These are phyloP conservation scores for Tolypocladium ophioglossoides DNA, from an alignment of 2,329 filamentous ascomycete genomes.

Conservation along the genomic window DNA sequence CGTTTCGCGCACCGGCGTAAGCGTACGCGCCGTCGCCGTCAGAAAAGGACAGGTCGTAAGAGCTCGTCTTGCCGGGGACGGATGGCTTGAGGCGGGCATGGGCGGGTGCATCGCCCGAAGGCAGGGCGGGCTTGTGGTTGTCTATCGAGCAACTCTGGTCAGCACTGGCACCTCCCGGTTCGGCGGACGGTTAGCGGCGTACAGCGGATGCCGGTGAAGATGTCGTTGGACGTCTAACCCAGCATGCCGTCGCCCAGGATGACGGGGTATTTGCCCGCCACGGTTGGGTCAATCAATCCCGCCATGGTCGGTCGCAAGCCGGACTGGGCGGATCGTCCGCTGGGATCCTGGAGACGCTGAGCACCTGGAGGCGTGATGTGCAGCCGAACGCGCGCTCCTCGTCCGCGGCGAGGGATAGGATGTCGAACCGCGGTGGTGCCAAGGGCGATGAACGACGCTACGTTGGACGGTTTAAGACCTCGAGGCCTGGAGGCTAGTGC, in stretches of 20 bases:
- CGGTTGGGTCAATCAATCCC: conserved; percentile 46
- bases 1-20: conserved; percentile 49
- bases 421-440: too few relatives aligned
- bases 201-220: conserved; percentile 53
- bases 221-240: conserved; percentile 43
- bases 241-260: conserved; percentile 52
- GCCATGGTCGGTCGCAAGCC: conserved; percentile 12
- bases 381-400: not conserved
- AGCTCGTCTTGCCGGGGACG: conserved; percentile 34
- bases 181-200: conserved; percentile 12
- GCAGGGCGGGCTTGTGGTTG: conserved; percentile 49
- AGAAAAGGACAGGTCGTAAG: conserved; percentile 45
- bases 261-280: conserved; percentile 51
- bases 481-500: too few relatives aligned
- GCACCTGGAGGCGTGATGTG: not conserved
- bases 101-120: conserved; percentile 36
- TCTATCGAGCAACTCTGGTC: conserved; percentile 26
- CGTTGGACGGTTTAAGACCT: too few relatives aligned
- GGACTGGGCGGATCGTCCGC: not conserved
- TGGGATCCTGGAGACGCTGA: not conserved
- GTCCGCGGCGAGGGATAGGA: not conserved
- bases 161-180: not conserved
- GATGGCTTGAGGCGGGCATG: conserved; percentile 41
- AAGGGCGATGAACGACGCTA: too few relatives aligned
- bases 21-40: conserved; percentile 47